Evolutionary conservation across 2,329 filamentous ascomycete species (phyloP).

Genomic region (Ophiostoma angusticollis): DNA sequence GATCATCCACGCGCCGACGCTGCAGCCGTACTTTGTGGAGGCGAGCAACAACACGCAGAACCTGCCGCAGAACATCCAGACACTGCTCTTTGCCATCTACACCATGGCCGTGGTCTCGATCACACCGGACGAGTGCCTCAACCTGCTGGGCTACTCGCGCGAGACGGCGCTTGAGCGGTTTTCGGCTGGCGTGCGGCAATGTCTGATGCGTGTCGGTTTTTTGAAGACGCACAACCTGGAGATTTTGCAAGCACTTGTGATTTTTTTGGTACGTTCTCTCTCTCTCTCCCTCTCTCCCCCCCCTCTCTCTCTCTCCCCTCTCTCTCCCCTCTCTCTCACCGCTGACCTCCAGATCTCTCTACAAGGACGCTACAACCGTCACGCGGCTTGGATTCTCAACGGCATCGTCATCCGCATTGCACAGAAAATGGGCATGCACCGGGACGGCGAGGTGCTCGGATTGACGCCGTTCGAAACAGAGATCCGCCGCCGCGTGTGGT

Average conservation of each 20-base stretch:
- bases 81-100: slow-evolving; percentile 54
- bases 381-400: slow-evolving; percentile 47
- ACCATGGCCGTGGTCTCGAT: slow-evolving; percentile 46
- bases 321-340: not conserved
- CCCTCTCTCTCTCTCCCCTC: not conserved
- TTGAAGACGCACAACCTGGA: slow-evolving; percentile 44
- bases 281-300: not conserved
- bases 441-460: slow-evolving; percentile 43
- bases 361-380: slow-evolving; percentile 44
- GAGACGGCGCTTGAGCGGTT: slow-evolving; percentile 39
- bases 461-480: slow-evolving; percentile 52
- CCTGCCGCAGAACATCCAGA: slow-evolving; percentile 45
- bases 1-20: slow-evolving; percentile 55
- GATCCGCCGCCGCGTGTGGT: slow-evolving; percentile 56
- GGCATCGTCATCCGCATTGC: slow-evolving; percentile 50
- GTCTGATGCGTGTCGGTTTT: slow-evolving; percentile 41
- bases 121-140: slow-evolving; percentile 38
- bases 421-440: slow-evolving; percentile 54
- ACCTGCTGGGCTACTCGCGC: slow-evolving; percentile 36
- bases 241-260: slow-evolving; percentile 44
- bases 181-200: slow-evolving; percentile 36
- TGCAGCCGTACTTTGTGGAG: slow-evolving; percentile 53
- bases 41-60: slow-evolving; percentile 43
- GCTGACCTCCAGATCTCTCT: slow-evolving; percentile 34
- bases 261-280: slow-evolving; percentile 36